These are phyloP conservation scores for Panicum hallii DNA, from an alignment of 202 grass and related monocot species.

Conservation along the genomic window DNA sequence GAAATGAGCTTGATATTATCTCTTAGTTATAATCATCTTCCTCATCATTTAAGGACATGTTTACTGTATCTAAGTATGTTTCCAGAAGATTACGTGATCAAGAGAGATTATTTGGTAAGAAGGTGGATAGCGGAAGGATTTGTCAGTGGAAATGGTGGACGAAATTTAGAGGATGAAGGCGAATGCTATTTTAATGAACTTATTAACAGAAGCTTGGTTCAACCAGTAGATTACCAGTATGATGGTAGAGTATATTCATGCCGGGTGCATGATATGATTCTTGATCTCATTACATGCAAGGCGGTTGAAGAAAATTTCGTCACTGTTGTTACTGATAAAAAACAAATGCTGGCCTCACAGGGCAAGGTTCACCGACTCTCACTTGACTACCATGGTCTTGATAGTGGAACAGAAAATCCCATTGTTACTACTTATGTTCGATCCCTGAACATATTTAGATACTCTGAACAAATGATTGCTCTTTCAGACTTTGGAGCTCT, in stretches of 20 bases:
- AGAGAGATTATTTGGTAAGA: slow-evolving; percentile 50
- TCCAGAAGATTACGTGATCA: slow-evolving; percentile 58
- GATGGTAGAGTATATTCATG: slow-evolving; percentile 44
- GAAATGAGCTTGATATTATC: slow-evolving; percentile 60
- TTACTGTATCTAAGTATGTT: slow-evolving; percentile 63
- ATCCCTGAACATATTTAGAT: slow-evolving; percentile 47
- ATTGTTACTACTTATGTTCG: slow-evolving; percentile 47
- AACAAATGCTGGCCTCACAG: slow-evolving; percentile 14
- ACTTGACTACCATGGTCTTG: neutral
- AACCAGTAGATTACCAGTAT: slow-evolving; percentile 36
- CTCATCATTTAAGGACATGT: slow-evolving; percentile 54
- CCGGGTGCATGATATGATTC: slow-evolving; percentile 56
- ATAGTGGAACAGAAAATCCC: slow-evolving; percentile 14
- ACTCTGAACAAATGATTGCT: slow-evolving; percentile 40
- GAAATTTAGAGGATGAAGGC: slow-evolving; percentile 49
- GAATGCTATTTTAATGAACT: slow-evolving; percentile 72
- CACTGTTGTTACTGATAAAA: slow-evolving; percentile 17
- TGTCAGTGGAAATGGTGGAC: slow-evolving; percentile 16
- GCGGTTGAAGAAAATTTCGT: slow-evolving; percentile 60
- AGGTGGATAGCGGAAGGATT: slow-evolving; percentile 67
- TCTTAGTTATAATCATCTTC: slow-evolving; percentile 62
- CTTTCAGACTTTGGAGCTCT: slow-evolving; percentile 28
- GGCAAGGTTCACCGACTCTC: slow-evolving; percentile 50
- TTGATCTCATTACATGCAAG: slow-evolving; percentile 56
- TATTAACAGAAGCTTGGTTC: slow-evolving; percentile 65